Evolutionary conservation across 306 rosid genomes (phyloP), one percentile per base, ranked within the genome.

Genomic region (Pachyrhizus erosus): DNA sequence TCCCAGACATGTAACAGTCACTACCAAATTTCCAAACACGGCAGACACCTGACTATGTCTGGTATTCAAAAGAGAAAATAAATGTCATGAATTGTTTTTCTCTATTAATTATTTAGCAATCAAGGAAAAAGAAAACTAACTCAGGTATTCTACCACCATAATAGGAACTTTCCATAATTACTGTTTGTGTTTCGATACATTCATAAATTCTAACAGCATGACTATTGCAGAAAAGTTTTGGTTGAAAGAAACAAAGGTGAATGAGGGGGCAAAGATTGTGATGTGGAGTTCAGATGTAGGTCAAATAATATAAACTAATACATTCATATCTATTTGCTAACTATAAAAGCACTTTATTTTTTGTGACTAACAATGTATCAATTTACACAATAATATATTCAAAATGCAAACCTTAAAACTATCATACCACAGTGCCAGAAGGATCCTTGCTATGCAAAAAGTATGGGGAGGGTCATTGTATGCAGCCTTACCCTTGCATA

Each of bases 281-380:
- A 87, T 86, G 85, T 82, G 51, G 76, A 75, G 82, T 73, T 81
- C 87, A 84, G 87, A 85, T 82, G 91, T 84, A 86, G 89, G 89
- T 84, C 92, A 76, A 75, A 54, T 70, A 87, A 87, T 58, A 39
- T 39, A 11, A 67, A 67, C 26, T 52, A 40, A 45, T n/a, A 49
- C 57, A 86, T 83, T 83, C 9, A 3, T 10, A 54, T 49, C 21
- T 18, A 12, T n/a, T 7, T 7, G 4, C 26, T 18, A n/a, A 52
- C 60, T n/a, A 52, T 2, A 55, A 18, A 20, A 20, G 64, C 13
- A 55, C 64, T 55, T 21, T 9, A 21, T 8, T 9, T 54, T 20
- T 54, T n/a, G 11, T 52, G 26, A 18, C 61, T 21, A 21, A 54
- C 64, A 57, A 21, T 57, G 65, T 23, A 57, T 9, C 65, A 57